These are phyloP conservation scores for Kodamaea fungicola DNA, from an alignment of 1,139 yeast genomes.

Conservation along the genomic window DNA sequence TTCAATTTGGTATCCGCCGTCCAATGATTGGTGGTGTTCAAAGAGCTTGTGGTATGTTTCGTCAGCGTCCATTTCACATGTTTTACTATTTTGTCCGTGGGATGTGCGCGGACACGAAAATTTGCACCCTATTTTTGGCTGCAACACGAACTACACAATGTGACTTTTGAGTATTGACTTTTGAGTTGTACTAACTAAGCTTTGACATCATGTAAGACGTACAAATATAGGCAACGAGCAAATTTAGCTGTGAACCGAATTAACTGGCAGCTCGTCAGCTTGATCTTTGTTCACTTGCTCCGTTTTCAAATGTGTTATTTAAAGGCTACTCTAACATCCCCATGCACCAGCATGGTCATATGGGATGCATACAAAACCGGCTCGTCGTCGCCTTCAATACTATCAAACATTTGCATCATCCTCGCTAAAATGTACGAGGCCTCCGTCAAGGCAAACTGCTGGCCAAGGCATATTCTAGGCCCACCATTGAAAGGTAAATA, in stretches of 20 bases:
- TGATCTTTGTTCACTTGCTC: too few relatives aligned
- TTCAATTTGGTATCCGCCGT: slow-evolving; percentile 1
- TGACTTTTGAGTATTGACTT: too few relatives aligned
- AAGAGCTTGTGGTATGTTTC: slow-evolving; percentile 8
- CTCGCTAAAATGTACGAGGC: slow-evolving; percentile 46
- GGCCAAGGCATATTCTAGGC: slow-evolving; percentile 57
- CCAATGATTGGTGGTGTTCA: slow-evolving; percentile 2
- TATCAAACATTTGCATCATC: slow-evolving; percentile 23
- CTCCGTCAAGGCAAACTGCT: slow-evolving; percentile 57
- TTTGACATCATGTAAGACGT: too few relatives aligned
- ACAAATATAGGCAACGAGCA: too few relatives aligned
- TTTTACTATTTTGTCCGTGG: too few relatives aligned
- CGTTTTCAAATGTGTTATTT: too few relatives aligned
- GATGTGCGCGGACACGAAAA: neutral
- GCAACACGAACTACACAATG: too few relatives aligned
- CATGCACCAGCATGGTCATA: slow-evolving; percentile 24
- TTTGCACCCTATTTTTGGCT: too few relatives aligned
- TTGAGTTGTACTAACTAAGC: too few relatives aligned
- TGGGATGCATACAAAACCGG: slow-evolving; percentile 21
- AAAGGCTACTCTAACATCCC: too few relatives aligned
- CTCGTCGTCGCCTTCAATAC: slow-evolving; percentile 21
- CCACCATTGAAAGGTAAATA: slow-evolving; percentile 59
- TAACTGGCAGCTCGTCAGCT: too few relatives aligned
- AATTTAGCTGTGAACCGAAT: too few relatives aligned
- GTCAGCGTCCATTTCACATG: slow-evolving; percentile 5